Base-by-base conservation (phyloP, 768 basidiomycete species). In the Boletus coccyginus region DNA sequence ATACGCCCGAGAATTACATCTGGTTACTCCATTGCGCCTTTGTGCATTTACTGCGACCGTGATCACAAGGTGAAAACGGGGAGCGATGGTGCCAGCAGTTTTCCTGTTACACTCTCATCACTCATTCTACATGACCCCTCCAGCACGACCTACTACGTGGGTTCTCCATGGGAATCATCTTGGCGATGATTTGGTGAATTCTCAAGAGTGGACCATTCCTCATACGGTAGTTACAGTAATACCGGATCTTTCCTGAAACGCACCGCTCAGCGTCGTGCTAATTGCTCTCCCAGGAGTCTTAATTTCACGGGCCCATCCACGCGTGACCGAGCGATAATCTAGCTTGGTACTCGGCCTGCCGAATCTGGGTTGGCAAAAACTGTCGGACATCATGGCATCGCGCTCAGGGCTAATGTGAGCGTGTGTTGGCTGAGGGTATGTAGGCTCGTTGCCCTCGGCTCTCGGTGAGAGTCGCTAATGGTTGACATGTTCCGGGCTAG, bases 181-280 rank as follows among this genome's bases (percentile, higher is more conserved):
- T 8, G 17, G 21, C 24, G 32, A 45, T 38, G 13, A 6, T 33
- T 33, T 39, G 3, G 46, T 33, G 46, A 31, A 27, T 40, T 35
- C 32, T 32, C 21, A 38, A 42, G 42, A 39, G 39, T 12, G 9
- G 14, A 50, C 33, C 32, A 27, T 53, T 24, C 21, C 24, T 38
- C 44, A 56, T 50, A 31, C 48, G 43, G 62, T 31, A 52, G 46
- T 50, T 45, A 16, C 27, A 12, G 48, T 5, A 33, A 36, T 35
- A 13, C 50, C 58, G 59, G 59, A 44, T 66, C 58, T 55, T 57
- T 43, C 64, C 64, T 60, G 65, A 57, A 66, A 66, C 61, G 41
- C 19, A 27, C 8, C 44, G 6, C 13, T n/a, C 33, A 46, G 42
- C 39, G 14, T 36, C 33, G 14, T 43, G 6, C 35, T 31, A 40